Base-by-base conservation (phyloP, 371 early-diverging fungal genomes). In the Ordospora colligata region DNA sequence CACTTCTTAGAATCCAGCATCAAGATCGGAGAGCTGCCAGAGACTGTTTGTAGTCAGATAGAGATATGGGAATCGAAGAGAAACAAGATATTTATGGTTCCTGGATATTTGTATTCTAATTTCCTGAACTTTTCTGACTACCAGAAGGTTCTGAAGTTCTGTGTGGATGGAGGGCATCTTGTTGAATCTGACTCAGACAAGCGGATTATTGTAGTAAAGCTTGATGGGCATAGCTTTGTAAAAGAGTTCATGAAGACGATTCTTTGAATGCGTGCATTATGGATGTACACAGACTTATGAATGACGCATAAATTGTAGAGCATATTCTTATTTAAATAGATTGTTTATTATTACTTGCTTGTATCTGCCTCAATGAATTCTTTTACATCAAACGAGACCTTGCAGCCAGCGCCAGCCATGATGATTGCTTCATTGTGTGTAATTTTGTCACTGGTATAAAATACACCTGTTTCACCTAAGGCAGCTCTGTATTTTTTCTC, bases 11-110 rank as follows among this genome's bases (percentile, higher is more conserved):
- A 68, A 14, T 21, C 67, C 42, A 65, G 67, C 23, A 17, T 45
- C 46, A 37, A 69, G 25, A 52, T 49, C 22, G 64, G 44, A 53
- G 64, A 72, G 45, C 45, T 96, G 51, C 95, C 96, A 0, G 76
- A 89, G 11, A 93, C 94, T 0, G 92, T 98, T 2, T 87, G 92
- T 0, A 97, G 95, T 85, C 98, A 98, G 84, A 91, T 96, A 37
- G 86, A 90, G 42, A 83, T 96, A 69, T 96, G 96, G 96, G 96
- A 96, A 83, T 88, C 90, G 84, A 96, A 96, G 81, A 87, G 91
- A 76, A 91, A 95, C 75, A 87, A 97, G 27, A 84, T 96, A 23
- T 49, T 51, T 14, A 51, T 47, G 8, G 46, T 69, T 73, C 32
- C 63, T 73, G 90, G 91, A 7, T 89, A 87, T 80, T 83, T 94